Evolutionary conservation across 164 flowering plant species (phyloP).

Genomic region (Dillenia turbinata): DNA sequence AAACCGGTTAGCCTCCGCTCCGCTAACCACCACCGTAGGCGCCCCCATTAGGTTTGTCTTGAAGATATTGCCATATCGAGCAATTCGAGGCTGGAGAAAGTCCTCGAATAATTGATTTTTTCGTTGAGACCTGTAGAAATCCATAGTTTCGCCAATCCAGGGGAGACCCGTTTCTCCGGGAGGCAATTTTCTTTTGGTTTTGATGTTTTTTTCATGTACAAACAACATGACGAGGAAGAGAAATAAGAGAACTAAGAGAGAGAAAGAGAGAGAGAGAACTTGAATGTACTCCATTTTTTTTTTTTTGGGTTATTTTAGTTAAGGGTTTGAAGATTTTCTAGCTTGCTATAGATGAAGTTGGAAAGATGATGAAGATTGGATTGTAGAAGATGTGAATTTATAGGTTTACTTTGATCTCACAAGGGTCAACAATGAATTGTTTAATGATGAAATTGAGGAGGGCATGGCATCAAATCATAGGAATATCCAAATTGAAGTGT

Average conservation of each 20-base stretch:
- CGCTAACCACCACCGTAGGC: conserved; percentile 62
- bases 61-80: conserved; percentile 49
- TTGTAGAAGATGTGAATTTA: neutral
- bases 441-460: too few species aligned
- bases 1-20: conserved; percentile 61
- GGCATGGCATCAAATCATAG: too few species aligned
- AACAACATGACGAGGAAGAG: neutral
- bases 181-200: conserved; percentile 31
- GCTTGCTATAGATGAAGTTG: conserved; percentile 9
- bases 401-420: too few species aligned
- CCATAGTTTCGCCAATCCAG: conserved; percentile 73
- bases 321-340: too few species aligned
- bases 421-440: too few species aligned
- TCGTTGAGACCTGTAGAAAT: conserved; percentile 58
- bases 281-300: neutral
- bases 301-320: too few species aligned
- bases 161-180: conserved; percentile 74
- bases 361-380: neutral
- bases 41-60: conserved; percentile 72
- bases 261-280: conserved; percentile 5
- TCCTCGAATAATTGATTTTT: conserved; percentile 50
- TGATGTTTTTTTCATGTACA: neutral
- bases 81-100: conserved; percentile 48
- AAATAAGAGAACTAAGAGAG: neutral
- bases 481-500: too few species aligned